Base-by-base conservation (phyloP, 805 yeast species). In the Candida verbasci region DNA sequence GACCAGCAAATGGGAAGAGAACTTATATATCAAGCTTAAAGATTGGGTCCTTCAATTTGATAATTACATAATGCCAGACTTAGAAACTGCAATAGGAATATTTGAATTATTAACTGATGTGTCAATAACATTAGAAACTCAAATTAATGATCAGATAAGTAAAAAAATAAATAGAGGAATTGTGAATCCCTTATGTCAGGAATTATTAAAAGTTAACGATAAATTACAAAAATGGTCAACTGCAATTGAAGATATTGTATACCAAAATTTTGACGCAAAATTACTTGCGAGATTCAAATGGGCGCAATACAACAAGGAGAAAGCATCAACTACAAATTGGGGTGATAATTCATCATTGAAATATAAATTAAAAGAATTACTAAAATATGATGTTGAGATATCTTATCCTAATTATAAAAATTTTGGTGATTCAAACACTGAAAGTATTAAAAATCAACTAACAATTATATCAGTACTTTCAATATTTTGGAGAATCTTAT, bases 401-500 rank as follows among this genome's bases (percentile, higher is more conserved):
- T 48, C 56, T 0, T 78, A 74, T 53, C 68, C 77, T 1, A 87
- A 88, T 50, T 82, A 72, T 45, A 62, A 68, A 1, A 62, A 70
- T 38, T 75, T 89, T 11, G 81, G 86, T 2, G 60, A 68, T 1
- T 56, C 89, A 3, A 78, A 71, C 28, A 35, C 55, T 1, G 59
- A 65, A 1, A 65, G 74, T 4, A 68, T 86, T 7, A 68, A 68
- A 24, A 65, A 76, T 4, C 89, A 86, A 47, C 61, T 80, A 14
- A 80, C 89, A 2, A 85, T 86, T 34, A 66, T 85, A 10, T 76
- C 78, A 18, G 85, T 91, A 0, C 73, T 87, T 29, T 63, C 82
- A 0, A 70, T 79, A 9, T 84, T 85, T 47, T 71, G 86, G 3
- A 64, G 62, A 12, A 69, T 79, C 7, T 63, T 78, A 17, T 58